Base-by-base conservation (phyloP, 2,329 filamentous ascomycete genomes). In the Aspergillus bombycis region DNA sequence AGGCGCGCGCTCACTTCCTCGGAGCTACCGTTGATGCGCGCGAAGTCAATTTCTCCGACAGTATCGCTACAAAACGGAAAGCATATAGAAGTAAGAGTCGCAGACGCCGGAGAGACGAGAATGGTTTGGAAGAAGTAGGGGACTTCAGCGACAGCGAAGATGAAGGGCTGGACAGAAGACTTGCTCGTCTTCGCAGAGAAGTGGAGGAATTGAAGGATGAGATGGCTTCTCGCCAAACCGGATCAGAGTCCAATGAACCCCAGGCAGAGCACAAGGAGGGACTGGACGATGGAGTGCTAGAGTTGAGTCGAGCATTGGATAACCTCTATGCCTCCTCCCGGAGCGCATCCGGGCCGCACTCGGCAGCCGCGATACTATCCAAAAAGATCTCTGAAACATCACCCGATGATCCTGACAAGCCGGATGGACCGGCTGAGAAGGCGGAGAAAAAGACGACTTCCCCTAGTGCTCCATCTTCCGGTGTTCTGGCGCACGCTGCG, bases 1-100 rank as follows among this genome's bases (percentile, higher is more conserved):
- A 92, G 75, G 95, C 95, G 50, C 89, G 94, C 62, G 88, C 87
- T 36, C 88, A 89, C 50, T 99, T 99, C 75, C 83, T 90, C 60
- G 89, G 91, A 2, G 84, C 91, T 11, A 85, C 87, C 46, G 88
- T 96, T 36, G 91, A 96, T 74, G 89, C 93, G 7, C 85, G 86
- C 58, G 88, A 90, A 26, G 92, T 91, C 28, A 92, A 97, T 78
- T 95, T 97, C 77, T 96, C 94, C 2, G 94, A 97, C 78, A 90
- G 94, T 59, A 89, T 98, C 43, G 89, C 88, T 63, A 88, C 88
- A 54, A 94, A 94, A 77, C 87, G 92, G 66, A 92, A 91, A 78
- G 92, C 92, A 28, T 97, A 97, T 81, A 89, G 88, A 69, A 89
- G 89, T 41, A 89, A 90, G 8, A 91, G 85, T 55, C 86, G 90